Base-by-base conservation (phyloP, 108 stramenopile species). In the Licmophora abbreviata region DNA sequence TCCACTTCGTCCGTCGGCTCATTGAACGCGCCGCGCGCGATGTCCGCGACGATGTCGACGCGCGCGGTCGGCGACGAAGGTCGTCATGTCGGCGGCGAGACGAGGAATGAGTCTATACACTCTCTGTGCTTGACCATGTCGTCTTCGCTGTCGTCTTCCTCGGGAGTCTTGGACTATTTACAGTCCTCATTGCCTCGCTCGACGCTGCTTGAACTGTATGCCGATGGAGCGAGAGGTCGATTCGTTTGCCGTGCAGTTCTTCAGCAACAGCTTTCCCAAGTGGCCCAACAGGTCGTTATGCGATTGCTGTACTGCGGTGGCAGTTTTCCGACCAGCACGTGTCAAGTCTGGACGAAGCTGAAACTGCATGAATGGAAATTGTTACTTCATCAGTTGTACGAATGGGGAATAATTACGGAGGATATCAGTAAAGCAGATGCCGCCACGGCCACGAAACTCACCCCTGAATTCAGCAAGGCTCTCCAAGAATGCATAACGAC, bases 281-380 rank as follows among this genome's bases (percentile, higher is more conserved):
- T 61, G 1, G 68, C 70, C 0, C 66, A 71, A 48, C 74, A 81
- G 44, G 44, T 76, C 14, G 52, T 70, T 9, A 45, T 74, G 14
- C 63, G 79, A 26, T 26, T 81, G 22, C 41, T 45, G n/a, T 69
- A 58, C 43, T 68, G 66, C 29, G 79, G 74, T 8, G 79, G 79
- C 4, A 46, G 28, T 37, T 81, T 81, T 61, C 45, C 74, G 0
- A 2, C 44, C 12, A 26, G 51, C 17, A 46, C 30, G 8, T 43
- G 67, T 0, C 33, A 52, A 20, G 48, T 62, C 17, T 81, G 79
- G 79, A 31, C 36, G 20, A 62, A 56, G 17, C n/a, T n/a, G n/a
- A n/a, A n/a, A n/a, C n/a, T n/a, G n/a, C 47, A 46, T 5, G 27
- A 22, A 31, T 46, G 10, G 23, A 20, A 35, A 46, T 30, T 51